Evolutionary conservation across 2,329 filamentous ascomycete genomes (phyloP).

Genomic region (Rutstroemia sp.): DNA sequence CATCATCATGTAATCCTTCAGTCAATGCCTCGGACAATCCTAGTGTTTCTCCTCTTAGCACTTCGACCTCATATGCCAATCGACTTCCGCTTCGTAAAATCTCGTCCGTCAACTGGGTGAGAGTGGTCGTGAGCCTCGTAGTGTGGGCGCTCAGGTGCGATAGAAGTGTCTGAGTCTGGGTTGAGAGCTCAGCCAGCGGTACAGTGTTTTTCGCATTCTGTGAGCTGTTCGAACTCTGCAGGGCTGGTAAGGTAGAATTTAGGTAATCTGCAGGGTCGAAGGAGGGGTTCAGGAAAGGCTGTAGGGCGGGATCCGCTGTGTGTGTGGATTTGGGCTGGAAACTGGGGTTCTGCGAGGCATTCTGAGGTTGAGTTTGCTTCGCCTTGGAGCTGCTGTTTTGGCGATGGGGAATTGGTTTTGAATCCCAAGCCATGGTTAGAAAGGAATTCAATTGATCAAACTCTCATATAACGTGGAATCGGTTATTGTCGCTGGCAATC

Average conservation of each 20-base stretch:
- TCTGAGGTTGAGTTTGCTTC: slow-evolving; percentile 9
- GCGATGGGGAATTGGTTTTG: slow-evolving; percentile 21
- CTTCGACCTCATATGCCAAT: slow-evolving; percentile 89
- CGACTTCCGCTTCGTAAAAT: slow-evolving; percentile 84
- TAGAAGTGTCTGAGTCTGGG: slow-evolving; percentile 75
- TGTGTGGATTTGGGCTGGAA: slow-evolving; percentile 42
- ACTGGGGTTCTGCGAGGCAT: slow-evolving; percentile 1
- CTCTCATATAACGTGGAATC: too few species aligned
- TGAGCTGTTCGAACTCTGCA: slow-evolving; percentile 37
- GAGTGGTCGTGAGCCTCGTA: slow-evolving; percentile 67
- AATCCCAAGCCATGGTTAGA: slow-evolving; percentile 17
- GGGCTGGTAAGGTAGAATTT: slow-evolving; percentile 67
- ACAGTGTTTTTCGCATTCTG: slow-evolving; percentile 31
- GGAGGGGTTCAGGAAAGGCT: slow-evolving; percentile 64
- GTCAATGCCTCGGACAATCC: slow-evolving; percentile 72
- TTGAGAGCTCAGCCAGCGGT: slow-evolving; percentile 67
- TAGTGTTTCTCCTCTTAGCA: slow-evolving; percentile 80
- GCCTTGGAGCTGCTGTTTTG: slow-evolving; percentile 21
- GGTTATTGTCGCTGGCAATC: too few species aligned
- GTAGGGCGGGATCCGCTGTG: slow-evolving; percentile 63
- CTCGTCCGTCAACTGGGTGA: slow-evolving; percentile 90
- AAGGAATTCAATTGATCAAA: too few species aligned
- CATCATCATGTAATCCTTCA: slow-evolving; percentile 63
- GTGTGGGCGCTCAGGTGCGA: slow-evolving; percentile 86
- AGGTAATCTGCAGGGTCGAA: slow-evolving; percentile 85